Evolutionary conservation across 2,329 filamentous ascomycete genomes (phyloP).

Genomic region (Ophiocordyceps australis): DNA sequence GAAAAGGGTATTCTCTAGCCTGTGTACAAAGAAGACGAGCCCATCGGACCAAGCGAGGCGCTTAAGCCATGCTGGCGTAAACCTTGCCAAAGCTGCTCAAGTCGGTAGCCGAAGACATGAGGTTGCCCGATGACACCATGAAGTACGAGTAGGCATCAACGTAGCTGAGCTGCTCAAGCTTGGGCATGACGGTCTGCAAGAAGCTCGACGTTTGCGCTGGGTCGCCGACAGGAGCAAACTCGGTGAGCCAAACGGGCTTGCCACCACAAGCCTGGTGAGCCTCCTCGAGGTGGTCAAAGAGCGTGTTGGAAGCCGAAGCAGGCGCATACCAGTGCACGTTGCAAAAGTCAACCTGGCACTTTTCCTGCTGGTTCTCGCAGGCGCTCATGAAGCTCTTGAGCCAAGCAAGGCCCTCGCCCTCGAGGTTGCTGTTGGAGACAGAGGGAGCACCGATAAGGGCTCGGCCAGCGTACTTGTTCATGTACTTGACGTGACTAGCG

Average conservation of each 20-base stretch:
- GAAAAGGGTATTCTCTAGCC: too few relatives aligned
- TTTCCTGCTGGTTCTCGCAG: slow-evolving; percentile 18
- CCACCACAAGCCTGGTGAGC: slow-evolving; percentile 25
- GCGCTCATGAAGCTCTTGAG: slow-evolving; percentile 30
- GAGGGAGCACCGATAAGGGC: slow-evolving; percentile 38
- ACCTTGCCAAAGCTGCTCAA: slow-evolving; percentile 28
- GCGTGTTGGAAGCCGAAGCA: slow-evolving; percentile 24
- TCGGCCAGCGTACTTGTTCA: slow-evolving; percentile 35
- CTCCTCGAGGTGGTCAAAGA: slow-evolving; percentile 33
- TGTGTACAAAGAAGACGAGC: too few relatives aligned
- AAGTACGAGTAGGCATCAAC: slow-evolving; percentile 41
- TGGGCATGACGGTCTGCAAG: slow-evolving; percentile 26
- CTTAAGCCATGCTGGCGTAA: slow-evolving; percentile 19
- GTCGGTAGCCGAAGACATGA: slow-evolving; percentile 11
- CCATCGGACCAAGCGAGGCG: too few relatives aligned
- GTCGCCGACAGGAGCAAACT: slow-evolving; percentile 37
- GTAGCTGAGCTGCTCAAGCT: slow-evolving; percentile 29
- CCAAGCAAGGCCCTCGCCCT: slow-evolving; percentile 36
- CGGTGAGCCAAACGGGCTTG: slow-evolving; percentile 43
- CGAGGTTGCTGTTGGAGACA: slow-evolving; percentile 37
- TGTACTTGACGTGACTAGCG: slow-evolving; percentile 28
- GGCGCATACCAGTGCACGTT: slow-evolving; percentile 46
- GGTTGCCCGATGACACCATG: slow-evolving; percentile 17
- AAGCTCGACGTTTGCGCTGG: slow-evolving; percentile 16
- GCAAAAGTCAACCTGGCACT: slow-evolving; percentile 40